Evolutionary conservation across 2,329 filamentous ascomycete species (phyloP).

Genomic region (Colletotrichum brevisporum): DNA sequence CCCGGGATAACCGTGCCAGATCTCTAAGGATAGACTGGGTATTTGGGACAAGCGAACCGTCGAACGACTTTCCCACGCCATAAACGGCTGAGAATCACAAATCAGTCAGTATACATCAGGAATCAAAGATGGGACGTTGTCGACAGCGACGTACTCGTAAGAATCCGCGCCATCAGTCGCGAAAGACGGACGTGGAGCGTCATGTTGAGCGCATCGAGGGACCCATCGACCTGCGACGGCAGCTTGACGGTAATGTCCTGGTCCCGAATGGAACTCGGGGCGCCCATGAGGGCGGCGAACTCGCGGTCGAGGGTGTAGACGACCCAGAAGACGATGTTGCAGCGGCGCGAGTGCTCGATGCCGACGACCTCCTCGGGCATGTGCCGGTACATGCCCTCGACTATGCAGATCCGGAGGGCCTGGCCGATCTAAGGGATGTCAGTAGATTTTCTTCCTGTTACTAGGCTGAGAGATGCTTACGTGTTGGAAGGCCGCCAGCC

Average conservation of each 20-base stretch:
- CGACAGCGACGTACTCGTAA: constrained; percentile 25
- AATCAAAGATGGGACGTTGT: background rate
- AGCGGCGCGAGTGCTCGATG: constrained; percentile 36
- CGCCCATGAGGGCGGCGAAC: constrained; percentile 40
- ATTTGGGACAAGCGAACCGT: constrained; percentile 38
- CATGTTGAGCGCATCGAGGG: constrained; percentile 40
- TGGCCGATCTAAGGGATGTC: constrained; percentile 47
- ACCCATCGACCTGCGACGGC: constrained; percentile 33
- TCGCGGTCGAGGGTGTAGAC: constrained; percentile 40
- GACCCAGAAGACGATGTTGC: constrained; percentile 41
- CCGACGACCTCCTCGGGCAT: constrained; percentile 41
- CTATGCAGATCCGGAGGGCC: constrained; percentile 49
- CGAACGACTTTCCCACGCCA: constrained; percentile 40
- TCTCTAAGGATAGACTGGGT: constrained; percentile 40
- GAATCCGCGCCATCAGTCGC: constrained; percentile 39
- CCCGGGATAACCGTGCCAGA: constrained; percentile 34
- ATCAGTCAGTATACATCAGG: background rate
- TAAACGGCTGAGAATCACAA: constrained; percentile 27
- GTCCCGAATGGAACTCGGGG: constrained; percentile 39
- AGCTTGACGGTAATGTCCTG: constrained; percentile 41
- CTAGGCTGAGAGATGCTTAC: constrained; percentile 40
- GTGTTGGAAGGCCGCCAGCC: constrained; percentile 55
- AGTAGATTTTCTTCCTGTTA: no score
- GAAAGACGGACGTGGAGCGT: constrained; percentile 39
- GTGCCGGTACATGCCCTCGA: constrained; percentile 46